phyloP scores from a whole-genome alignment of 1,284 basidiomycete genomes.

The Puccinia polysora region DNA sequence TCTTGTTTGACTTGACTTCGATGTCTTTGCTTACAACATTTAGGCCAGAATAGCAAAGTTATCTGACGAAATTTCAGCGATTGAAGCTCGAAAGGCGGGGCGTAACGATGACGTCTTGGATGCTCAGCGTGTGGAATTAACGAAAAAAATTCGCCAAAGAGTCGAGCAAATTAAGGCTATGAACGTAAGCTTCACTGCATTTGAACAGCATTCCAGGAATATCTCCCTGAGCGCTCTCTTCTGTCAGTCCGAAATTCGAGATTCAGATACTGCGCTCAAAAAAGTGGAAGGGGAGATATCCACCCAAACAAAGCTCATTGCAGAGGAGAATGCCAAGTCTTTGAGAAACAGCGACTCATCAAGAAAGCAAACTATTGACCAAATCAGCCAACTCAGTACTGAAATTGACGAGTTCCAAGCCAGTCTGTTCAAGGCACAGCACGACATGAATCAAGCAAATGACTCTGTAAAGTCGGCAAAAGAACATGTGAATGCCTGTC shows the following conservation, averaged over 20 bases:
- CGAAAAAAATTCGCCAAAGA: background rate
- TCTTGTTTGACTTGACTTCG: background rate
- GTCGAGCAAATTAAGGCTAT: background rate
- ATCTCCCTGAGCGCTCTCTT: background rate
- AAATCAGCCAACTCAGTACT: background rate
- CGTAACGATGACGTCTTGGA: conserved; percentile 56
- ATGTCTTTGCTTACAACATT: background rate
- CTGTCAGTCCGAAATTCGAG: conserved; percentile 19
- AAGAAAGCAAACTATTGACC: conserved; percentile 25
- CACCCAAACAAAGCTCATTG: conserved; percentile 5
- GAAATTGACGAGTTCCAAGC: background rate
- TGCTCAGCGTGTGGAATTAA: conserved; percentile 56
- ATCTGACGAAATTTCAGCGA: conserved; percentile 41
- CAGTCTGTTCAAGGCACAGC: background rate
- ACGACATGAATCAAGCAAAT: background rate
- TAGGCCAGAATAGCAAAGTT: conserved; percentile 53
- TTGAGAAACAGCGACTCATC: conserved; percentile 18
- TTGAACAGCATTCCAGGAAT: background rate
- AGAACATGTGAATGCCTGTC: background rate
- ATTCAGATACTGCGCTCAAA: background rate
- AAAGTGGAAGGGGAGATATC: background rate
- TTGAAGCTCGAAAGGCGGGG: conserved; percentile 1
- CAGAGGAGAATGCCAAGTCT: conserved; percentile 32
- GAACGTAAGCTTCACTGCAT: background rate
- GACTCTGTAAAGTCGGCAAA: background rate